Evolutionary conservation across 139 green algal genomes (phyloP).

Genomic region (Nannochloris sp.): DNA sequence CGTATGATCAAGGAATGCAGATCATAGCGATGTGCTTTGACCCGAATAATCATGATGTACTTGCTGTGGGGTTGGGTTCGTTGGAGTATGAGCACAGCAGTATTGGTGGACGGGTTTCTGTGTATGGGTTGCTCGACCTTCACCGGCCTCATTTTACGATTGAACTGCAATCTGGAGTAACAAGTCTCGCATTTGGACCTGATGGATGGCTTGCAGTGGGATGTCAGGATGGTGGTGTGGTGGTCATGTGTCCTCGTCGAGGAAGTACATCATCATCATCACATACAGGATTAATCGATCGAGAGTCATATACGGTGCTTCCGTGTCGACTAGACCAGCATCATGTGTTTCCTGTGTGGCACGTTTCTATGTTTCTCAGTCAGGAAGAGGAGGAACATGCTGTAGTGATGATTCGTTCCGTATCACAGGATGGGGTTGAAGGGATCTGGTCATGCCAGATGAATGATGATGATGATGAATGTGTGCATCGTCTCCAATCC

Average conservation of each 20-base stretch:
- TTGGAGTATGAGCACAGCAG: slow-evolving; percentile 79
- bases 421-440: no score
- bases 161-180: slow-evolving; percentile 55
- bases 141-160: slow-evolving; percentile 65
- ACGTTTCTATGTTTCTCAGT: no score
- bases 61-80: slow-evolving; percentile 80
- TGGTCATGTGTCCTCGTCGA: slow-evolving; percentile 3
- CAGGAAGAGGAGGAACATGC: no score
- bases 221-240: slow-evolving; percentile 78
- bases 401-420: no score
- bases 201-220: slow-evolving; percentile 70
- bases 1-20: no score
- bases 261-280: neutral
- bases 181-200: slow-evolving; percentile 78
- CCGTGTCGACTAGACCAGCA: no score
- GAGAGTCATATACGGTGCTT: no score
- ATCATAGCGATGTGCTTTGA: slow-evolving; percentile 77
- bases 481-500: no score
- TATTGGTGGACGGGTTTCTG: slow-evolving; percentile 61
- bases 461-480: no score
- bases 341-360: no score
- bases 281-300: no score
- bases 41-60: slow-evolving; percentile 66
- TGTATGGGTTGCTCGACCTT: slow-evolving; percentile 82
- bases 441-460: no score